These are phyloP conservation scores for Xylaria sp. DNA, from an alignment of 2,329 filamentous ascomycete species.

Conservation along the genomic window DNA sequence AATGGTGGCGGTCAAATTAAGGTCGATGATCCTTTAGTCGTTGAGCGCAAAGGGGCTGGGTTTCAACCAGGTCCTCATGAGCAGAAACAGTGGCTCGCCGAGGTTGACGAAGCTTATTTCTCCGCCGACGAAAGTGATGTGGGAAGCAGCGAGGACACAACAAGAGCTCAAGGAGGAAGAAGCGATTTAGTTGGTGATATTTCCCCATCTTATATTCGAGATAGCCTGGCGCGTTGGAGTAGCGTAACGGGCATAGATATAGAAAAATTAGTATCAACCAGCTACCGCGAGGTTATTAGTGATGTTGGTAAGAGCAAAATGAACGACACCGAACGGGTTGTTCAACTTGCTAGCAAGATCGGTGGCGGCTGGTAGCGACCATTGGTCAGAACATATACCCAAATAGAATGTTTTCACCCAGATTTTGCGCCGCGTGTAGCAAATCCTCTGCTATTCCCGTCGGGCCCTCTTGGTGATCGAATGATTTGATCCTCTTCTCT, in stretches of 20 bases:
- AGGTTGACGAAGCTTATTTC: slow-evolving; percentile 89
- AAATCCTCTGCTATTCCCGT: slow-evolving; percentile 77
- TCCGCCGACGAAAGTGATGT: slow-evolving; percentile 67
- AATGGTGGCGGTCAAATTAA: slow-evolving; percentile 98
- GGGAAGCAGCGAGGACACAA: slow-evolving; percentile 34
- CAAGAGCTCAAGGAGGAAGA: slow-evolving; percentile 35
- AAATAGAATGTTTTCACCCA: slow-evolving; percentile 46
- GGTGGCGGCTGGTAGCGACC: slow-evolving; percentile 84
- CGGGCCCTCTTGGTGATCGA: slow-evolving; percentile 78
- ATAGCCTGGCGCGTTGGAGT: slow-evolving; percentile 78
- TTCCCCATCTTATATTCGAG: slow-evolving; percentile 68
- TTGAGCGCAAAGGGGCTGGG: slow-evolving; percentile 53
- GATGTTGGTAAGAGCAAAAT: slow-evolving; percentile 82
- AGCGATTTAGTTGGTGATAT: slow-evolving; percentile 65
- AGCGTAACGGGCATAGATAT: slow-evolving; percentile 71
- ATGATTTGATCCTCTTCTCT: slow-evolving; percentile 71
- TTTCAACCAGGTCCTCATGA: slow-evolving; percentile 73
- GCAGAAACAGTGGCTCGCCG: slow-evolving; percentile 83
- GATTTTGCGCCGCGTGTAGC: slow-evolving; percentile 64
- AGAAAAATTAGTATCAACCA: slow-evolving; percentile 80
- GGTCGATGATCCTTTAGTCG: slow-evolving; percentile 74
- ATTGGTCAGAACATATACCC: slow-evolving; percentile 26
- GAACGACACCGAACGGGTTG: slow-evolving; percentile 78
- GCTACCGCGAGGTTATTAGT: slow-evolving; percentile 89
- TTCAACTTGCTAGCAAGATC: slow-evolving; percentile 86